phyloP scores from a whole-genome alignment of 108 stramenopile genomes.

The Pseudonitzschia multiseries region DNA sequence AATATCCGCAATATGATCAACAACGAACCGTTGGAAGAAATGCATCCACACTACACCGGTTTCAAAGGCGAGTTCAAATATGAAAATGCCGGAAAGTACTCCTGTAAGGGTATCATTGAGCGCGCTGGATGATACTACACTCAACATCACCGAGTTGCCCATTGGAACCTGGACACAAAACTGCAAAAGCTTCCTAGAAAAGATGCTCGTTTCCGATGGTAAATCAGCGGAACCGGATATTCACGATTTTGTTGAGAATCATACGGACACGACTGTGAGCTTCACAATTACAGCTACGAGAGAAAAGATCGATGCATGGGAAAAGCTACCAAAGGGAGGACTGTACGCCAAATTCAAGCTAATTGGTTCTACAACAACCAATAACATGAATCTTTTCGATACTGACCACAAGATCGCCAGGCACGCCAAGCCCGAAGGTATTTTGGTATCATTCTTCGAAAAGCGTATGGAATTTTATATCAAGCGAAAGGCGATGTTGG shows the following conservation, averaged over 20 bases:
- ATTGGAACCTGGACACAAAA: constrained; percentile 97
- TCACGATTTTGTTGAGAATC: constrained; percentile 95
- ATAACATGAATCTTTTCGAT: constrained; percentile 97
- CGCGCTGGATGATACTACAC: constrained; percentile 77
- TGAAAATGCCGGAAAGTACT: constrained; percentile 57
- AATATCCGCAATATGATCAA: constrained; percentile 86
- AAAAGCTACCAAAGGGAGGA: constrained; percentile 73
- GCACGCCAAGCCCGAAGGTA: constrained; percentile 68
- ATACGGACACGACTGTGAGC: constrained; percentile 96
- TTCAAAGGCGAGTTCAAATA: constrained; percentile 84
- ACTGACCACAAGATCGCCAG: constrained; percentile 78
- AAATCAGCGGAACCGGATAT: constrained; percentile 56
- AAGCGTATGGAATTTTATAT: constrained; percentile 86
- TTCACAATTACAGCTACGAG: constrained; percentile 86
- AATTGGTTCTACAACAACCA: constrained; percentile 73
- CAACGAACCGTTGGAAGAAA: constrained; percentile 53
- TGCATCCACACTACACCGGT: constrained; percentile 84
- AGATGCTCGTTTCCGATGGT: constrained; percentile 50
- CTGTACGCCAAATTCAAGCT: constrained; percentile 95
- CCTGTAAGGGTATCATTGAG: constrained; percentile 74
- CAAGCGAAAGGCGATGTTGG: constrained; percentile 83
- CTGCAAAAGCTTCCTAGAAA: constrained; percentile 91
- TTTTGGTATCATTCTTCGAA: constrained; percentile 88
- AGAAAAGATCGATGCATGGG: constrained; percentile 81
- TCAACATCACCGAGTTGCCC: constrained; percentile 94